Conservation (phyloP, 2,329 filamentous ascomycete genomes). For the Pseudocercospora pini-densiflorae region DNA sequence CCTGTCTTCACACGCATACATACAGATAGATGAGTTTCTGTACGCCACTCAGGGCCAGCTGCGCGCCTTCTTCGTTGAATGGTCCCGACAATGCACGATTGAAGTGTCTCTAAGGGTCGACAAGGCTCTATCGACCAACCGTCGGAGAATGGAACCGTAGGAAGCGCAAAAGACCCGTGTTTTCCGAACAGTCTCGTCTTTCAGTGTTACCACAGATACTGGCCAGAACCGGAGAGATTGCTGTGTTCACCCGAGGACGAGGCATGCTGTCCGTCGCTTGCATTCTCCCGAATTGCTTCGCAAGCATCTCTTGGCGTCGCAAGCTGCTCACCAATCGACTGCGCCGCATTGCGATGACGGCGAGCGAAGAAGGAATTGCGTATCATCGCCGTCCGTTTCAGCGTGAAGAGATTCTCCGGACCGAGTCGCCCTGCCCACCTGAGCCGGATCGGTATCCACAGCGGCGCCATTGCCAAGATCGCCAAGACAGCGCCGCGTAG, state of each 20-base stretch:
- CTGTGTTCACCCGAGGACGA: background rate
- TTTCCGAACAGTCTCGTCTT: too few relatives aligned
- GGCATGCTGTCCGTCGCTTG: background rate
- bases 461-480: background rate
- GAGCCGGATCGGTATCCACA: background rate
- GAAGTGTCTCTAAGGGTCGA: too few relatives aligned
- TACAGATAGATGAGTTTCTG: too few relatives aligned
- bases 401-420: background rate
- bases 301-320: slow-evolving; percentile 1
- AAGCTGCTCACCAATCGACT: background rate
- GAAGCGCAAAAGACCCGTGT: too few relatives aligned
- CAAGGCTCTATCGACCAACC: too few relatives aligned
- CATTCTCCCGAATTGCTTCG: background rate
- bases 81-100: too few relatives aligned
- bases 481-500: slow-evolving; percentile 1
- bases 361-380: background rate
- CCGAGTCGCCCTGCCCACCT: background rate
- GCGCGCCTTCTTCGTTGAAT: too few relatives aligned
- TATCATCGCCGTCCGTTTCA: background rate
- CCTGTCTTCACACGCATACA: too few relatives aligned
- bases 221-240: background rate
- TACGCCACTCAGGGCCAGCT: too few relatives aligned
- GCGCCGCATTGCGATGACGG: background rate
- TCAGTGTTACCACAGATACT: too few relatives aligned
- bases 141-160: too few relatives aligned